phyloP scores from a whole-genome alignment of 129 eudicot species.

The Flaveria ramosissima region DNA sequence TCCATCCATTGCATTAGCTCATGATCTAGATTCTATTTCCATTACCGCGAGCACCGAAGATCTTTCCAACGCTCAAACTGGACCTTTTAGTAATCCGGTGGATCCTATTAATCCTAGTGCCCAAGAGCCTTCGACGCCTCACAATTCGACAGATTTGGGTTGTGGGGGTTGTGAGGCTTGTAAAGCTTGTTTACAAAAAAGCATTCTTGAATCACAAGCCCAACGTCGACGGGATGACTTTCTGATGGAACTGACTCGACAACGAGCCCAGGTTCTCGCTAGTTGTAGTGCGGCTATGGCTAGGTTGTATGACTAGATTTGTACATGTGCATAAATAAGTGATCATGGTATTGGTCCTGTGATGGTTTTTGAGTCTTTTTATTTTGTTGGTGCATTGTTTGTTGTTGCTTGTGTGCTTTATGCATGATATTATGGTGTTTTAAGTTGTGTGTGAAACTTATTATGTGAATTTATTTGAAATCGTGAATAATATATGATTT shows the following conservation, averaged over 20 bases:
- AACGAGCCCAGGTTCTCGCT: conserved; percentile 32
- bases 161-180: conserved; percentile 47
- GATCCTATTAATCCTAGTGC: too few relatives aligned
- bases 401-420: too few relatives aligned
- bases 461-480: too few relatives aligned
- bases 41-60: background rate
- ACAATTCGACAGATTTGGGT: conserved; percentile 47
- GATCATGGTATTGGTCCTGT: too few relatives aligned
- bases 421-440: too few relatives aligned
- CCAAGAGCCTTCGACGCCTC: background rate
- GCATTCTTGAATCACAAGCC: conserved; percentile 32
- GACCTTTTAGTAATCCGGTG: background rate
- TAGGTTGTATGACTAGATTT: background rate
- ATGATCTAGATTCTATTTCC: background rate
- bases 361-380: too few relatives aligned
- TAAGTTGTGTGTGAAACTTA: too few relatives aligned
- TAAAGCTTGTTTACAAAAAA: conserved; percentile 1
- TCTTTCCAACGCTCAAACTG: background rate
- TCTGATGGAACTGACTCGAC: conserved; percentile 36
- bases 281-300: conserved; percentile 34
- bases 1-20: too few relatives aligned
- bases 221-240: conserved; percentile 38
- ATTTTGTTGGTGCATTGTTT: too few relatives aligned
- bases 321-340: too few relatives aligned
- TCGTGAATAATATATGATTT: too few relatives aligned